Base-by-base conservation (phyloP, 768 basidiomycete genomes). In the Hypholoma fasciculare region DNA sequence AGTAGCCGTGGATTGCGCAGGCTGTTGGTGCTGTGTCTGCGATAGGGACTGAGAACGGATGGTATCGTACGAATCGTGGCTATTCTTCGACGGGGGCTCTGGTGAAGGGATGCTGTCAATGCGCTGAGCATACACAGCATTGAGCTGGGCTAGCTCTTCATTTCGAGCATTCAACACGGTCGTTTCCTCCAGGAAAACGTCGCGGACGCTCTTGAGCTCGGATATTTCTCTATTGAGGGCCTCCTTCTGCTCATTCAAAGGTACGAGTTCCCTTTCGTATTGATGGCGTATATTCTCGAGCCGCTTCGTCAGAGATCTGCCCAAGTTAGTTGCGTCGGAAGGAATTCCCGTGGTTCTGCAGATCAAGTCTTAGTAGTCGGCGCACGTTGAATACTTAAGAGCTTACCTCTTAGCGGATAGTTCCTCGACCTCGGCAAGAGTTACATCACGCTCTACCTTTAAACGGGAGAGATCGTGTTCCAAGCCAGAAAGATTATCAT, bases 361-460 rank as follows among this genome's bases (percentile, higher is more conserved):
- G 49, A 9, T 36, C 26, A 27, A 23, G 8, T 43, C 52, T 58
- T 55, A 43, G 30, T 34, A 51, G 52, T 56, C 40, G 58, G 51
- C 20, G 58, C 27, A 43, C 39, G 47, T 51, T 19, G 59, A 49
- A 49, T 26, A 12, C 26, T 52, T 49, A 37, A 23, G 20, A 14
- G 76, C 80, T 49, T 64, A 95, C 94, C 82, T 85, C 68, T 86
- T 91, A 17, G 82, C 84, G 17, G 86, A 83, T 36, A 99, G 78
- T 73, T 98, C 95, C 67, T 96, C 95, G 38, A 98, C 85, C 71
- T 99, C 96, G 0, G 94, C 95, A 57, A 98, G 73, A 11, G 92
- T 84, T 76, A 98, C 84, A 65, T 98, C 97, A 30, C 96, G 81
- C 71, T 99, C 92, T 0, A 87, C 92, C 67, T 86, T 89, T 54